Evolutionary conservation across 2,329 filamentous ascomycete species (phyloP).

Genomic region (Sphaerulina vaccinii): DNA sequence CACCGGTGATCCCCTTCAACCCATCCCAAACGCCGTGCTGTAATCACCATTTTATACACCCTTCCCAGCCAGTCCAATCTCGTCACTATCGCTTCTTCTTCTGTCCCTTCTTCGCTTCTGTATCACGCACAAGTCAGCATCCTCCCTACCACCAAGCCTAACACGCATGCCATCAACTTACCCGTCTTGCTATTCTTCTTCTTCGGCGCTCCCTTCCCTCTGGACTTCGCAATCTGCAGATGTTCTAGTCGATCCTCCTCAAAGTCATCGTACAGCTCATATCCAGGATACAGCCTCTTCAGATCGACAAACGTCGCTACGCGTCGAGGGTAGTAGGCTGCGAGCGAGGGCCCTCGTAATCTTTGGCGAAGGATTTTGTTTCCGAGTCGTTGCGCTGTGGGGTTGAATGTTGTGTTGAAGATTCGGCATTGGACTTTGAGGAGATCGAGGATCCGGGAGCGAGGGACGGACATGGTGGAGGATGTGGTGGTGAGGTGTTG

Average conservation of each 20-base stretch:
- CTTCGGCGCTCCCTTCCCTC: constrained; percentile 85
- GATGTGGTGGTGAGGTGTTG: neutral
- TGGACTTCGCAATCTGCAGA: constrained; percentile 60
- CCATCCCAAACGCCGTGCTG: too few relatives aligned
- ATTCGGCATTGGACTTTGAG: constrained; percentile 91
- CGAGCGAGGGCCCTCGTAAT: constrained; percentile 76
- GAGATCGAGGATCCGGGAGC: constrained; percentile 61
- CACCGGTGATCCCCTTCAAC: too few relatives aligned
- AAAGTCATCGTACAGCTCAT: constrained; percentile 69
- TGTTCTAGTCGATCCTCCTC: constrained; percentile 79
- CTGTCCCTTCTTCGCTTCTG: constrained; percentile 36
- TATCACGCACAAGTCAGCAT: constrained; percentile 25
- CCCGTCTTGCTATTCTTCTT: constrained; percentile 70
- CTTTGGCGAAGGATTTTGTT: constrained; percentile 91
- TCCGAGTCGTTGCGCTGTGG: constrained; percentile 74
- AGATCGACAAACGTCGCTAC: constrained; percentile 71
- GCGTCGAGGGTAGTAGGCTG: constrained; percentile 83
- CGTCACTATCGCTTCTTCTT: constrained; percentile 40
- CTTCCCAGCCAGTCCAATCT: too few relatives aligned
- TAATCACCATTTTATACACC: too few relatives aligned
- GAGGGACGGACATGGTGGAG: constrained; percentile 51
- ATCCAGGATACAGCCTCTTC: constrained; percentile 65
- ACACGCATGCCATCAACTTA: too few relatives aligned
- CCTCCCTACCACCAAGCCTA: constrained; percentile 11
- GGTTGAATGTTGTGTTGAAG: constrained; percentile 91